phyloP scores from a whole-genome alignment of 495 filamentous ascomycete species.

The Aspergillus biplanus region DNA sequence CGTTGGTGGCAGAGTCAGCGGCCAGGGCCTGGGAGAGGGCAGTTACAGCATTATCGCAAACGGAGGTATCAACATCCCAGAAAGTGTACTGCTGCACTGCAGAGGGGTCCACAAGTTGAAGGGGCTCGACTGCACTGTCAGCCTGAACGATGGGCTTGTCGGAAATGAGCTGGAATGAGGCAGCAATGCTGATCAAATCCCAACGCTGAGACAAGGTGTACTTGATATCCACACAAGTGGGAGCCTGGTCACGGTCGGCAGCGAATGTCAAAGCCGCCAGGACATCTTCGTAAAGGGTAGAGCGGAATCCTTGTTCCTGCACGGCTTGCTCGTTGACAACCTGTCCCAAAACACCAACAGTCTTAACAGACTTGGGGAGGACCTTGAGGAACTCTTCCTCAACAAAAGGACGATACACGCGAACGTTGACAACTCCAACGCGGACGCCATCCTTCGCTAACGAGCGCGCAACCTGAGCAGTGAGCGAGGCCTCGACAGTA shows the following conservation, averaged over 20 bases:
- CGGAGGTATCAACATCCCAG: conserved; percentile 87
- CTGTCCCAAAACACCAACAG: conserved; percentile 70
- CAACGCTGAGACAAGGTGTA: conserved; percentile 81
- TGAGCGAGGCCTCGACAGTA: conserved; percentile 83
- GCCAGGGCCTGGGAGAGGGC: conserved; percentile 75
- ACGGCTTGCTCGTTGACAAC: conserved; percentile 57
- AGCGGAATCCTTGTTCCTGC: conserved; percentile 72
- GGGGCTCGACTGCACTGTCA: conserved; percentile 34
- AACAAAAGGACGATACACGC: conserved; percentile 91
- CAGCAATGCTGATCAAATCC: conserved; percentile 76
- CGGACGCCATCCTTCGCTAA: conserved; percentile 71
- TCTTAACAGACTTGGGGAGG: conserved; percentile 74
- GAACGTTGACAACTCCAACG: conserved; percentile 86
- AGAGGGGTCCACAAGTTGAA: conserved; percentile 51
- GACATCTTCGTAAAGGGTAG: conserved; percentile 86
- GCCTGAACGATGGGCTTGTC: conserved; percentile 57
- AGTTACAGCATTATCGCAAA: conserved; percentile 62
- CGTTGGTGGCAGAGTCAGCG: conserved; percentile 72
- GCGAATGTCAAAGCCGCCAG: conserved; percentile 82
- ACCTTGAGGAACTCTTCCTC: conserved; percentile 88
- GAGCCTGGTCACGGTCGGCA: conserved; percentile 59
- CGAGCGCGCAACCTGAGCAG: conserved; percentile 76
- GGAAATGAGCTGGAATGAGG: conserved; percentile 64
- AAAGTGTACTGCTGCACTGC: conserved; percentile 82
- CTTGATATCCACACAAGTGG: conserved; percentile 78